Evolutionary conservation across 257 asterid genomes (phyloP), one percentile per base, ranked within the genome.

Genomic region (Forsythia viridissima): DNA sequence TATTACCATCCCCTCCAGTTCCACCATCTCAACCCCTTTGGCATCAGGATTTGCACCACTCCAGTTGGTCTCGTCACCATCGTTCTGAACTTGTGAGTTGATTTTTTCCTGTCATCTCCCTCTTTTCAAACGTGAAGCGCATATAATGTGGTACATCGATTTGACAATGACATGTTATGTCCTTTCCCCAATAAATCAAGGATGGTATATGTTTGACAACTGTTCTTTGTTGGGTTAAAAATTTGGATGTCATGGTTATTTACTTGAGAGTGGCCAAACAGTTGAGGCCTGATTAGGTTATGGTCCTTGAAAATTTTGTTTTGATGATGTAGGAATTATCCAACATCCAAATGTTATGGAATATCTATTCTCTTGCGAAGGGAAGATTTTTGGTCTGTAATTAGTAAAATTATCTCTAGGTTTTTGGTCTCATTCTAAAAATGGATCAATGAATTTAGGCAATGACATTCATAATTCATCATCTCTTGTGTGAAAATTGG

Each of bases 1-100:
- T 87, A 55, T 85, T 92, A 82, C 97, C 96, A 21, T 82, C 96
- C 75, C 96, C 97, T 80, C 98, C 95, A 20, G 90, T 86, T 70
- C 98, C 97, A 38, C 97, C 98, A 15, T 92, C 99, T 44, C 97
- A 80, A 74, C 98, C 98, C 68, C 92, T 89, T 82, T 89, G 98
- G 97, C 98, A 94, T 83, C 97, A 88, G 81, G 94, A 81, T 75
- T 84, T 92, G 83, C 95, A 88, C 81, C 94, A 91, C 77, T 79
- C 99, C 65, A 85, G 92, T 72, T 96, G 97, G 98, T 77, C 94
- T 48, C 99, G 97, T 68, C 95, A 87, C 66, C 97, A 89, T 86
- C 99, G 97, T 77, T 77, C 98, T 59, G 98, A 96, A 83, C 88
- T 89, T 69, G 97, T 93, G 82, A 87, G 98, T 81, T 36, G 68